Evolutionary conservation across 768 basidiomycete species (phyloP).

Genomic region (Mycena filopes): DNA sequence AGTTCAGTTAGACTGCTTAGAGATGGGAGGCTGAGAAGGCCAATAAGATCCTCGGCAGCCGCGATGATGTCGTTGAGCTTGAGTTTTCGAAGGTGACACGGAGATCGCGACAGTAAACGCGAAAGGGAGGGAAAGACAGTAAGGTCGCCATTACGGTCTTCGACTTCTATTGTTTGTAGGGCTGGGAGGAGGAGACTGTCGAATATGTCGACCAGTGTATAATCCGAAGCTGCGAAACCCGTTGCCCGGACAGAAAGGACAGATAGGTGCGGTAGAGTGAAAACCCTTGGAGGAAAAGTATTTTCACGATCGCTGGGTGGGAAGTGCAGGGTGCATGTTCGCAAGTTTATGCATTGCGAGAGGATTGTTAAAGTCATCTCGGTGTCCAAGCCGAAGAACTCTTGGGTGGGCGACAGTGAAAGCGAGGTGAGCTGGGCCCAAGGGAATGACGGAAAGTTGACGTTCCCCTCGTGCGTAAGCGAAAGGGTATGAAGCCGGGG

Average conservation of each 20-base stretch:
- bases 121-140: constrained; percentile 8
- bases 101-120: constrained; percentile 20
- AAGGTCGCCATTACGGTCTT: constrained; percentile 21
- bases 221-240: neutral
- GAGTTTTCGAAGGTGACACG: constrained; percentile 18
- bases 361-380: constrained; percentile 12
- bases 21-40: constrained; percentile 16
- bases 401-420: constrained; percentile 17
- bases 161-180: constrained; percentile 10
- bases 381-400: constrained; percentile 23
- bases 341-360: constrained; percentile 13
- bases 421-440: constrained; percentile 23
- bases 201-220: constrained; percentile 12
- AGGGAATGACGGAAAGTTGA: constrained; percentile 15
- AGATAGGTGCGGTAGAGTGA: constrained; percentile 11
- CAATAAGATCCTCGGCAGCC: neutral
- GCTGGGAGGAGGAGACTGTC: constrained; percentile 18
- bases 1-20: constrained; percentile 12
- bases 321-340: constrained; percentile 19
- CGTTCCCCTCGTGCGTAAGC: constrained; percentile 26
- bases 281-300: neutral
- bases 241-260: constrained; percentile 15
- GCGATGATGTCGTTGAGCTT: constrained; percentile 18
- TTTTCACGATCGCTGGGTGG: constrained; percentile 4
- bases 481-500: constrained; percentile 17